Conservation (phyloP, 306 rosid genomes). For the Cajanus cajan region DNA sequence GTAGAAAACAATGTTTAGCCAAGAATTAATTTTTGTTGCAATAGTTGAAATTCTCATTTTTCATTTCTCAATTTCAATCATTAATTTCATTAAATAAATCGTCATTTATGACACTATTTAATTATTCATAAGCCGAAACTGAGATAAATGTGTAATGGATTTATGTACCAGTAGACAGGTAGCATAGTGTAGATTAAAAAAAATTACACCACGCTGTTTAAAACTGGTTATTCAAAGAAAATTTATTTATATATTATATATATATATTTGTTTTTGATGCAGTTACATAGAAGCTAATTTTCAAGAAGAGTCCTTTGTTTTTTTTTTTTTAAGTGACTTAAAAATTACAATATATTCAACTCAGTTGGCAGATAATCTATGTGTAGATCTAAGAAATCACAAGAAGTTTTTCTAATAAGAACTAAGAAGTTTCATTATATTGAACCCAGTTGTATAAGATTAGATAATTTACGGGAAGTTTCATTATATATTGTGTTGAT, state of each 20-base stretch:
- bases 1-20: not conserved
- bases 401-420: too few relatives aligned
- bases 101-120: not conserved
- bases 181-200: constrained; percentile 46
- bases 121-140: not conserved
- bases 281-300: too few relatives aligned
- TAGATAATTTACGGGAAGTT: too few relatives aligned
- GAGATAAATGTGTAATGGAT: not conserved
- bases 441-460: too few relatives aligned
- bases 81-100: not conserved
- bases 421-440: too few relatives aligned
- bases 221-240: constrained; percentile 43
- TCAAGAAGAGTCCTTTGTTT: too few relatives aligned
- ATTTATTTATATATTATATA: constrained; percentile 46
- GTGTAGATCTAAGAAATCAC: too few relatives aligned
- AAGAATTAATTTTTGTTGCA: not conserved
- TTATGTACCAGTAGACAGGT: constrained; percentile 90
- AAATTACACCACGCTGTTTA: constrained; percentile 64
- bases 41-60: not conserved
- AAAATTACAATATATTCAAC: too few relatives aligned
- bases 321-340: too few relatives aligned
- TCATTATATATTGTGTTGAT: too few relatives aligned
- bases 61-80: not conserved
- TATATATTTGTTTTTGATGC: too few relatives aligned
- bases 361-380: too few relatives aligned